Base-by-base conservation (phyloP, 1,284 basidiomycete species). In the Microbotryum violaceum region DNA sequence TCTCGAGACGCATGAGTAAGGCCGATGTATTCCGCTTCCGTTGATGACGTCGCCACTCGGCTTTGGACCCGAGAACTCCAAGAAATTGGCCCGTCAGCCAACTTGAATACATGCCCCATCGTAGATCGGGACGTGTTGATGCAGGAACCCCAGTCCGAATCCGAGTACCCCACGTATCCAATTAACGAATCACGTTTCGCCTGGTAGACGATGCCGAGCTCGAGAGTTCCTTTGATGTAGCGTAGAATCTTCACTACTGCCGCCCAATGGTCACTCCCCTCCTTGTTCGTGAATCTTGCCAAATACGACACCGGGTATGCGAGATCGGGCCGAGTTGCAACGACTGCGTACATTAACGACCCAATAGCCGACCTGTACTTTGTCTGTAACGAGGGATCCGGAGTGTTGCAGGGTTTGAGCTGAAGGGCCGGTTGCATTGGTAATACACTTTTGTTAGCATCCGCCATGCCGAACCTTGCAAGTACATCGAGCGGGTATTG, bases 401-500 rank as follows among this genome's bases (percentile, higher is more conserved):
- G 18, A 5, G 20, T 31, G 29, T 46, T 29, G 5, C 47, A 20
- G 23, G 18, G 20, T 1, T 33, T 10, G 9, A 63, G 46, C 12
- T 62, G 57, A 3, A 67, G 25, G 4, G 3, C 66, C 14, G 59
- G 50, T 16, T 60, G 29, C 42, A 62, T 56, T 7, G 63, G 25
- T 25, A 25, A 25, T 25, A 25, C 25, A 25, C 25, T 25, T 25
- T 25, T 25, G 25, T 25, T 25, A 25, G 25, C 25, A 25, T 76
- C 70, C 0, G 60, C 49, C 72, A 79, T 75, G 2, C 70, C 64
- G 54, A 71, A 75, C 7, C 65, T 49, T 3, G 72, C 60, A 1
- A 81, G 74, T 7, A 78, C 70, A n/a, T 71, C 60, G 1, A 74
- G 50, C 29, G 74, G 70, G 62, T 79, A 78, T 9, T 74, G 72